Conservation (phyloP, 1,284 basidiomycete species). For the Neotropicomus parvogracilis region DNA sequence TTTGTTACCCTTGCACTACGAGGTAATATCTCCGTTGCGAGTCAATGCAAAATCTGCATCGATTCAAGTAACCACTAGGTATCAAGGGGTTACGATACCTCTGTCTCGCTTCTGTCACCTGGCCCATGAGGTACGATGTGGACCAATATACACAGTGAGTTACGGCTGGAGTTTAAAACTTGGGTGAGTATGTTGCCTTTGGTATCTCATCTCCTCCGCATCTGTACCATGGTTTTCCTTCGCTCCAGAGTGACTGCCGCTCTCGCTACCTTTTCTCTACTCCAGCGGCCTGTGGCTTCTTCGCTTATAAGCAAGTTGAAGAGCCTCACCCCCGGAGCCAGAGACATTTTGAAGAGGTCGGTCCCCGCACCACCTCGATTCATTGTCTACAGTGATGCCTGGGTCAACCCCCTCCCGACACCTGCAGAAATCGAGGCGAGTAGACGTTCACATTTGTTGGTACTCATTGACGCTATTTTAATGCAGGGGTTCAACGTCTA, state of each 20-base stretch:
- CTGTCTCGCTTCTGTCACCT: too few species aligned
- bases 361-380: neutral
- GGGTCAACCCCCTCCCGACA: neutral
- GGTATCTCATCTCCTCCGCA: neutral
- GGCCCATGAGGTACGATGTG: too few species aligned
- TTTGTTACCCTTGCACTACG: too few species aligned
- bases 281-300: neutral
- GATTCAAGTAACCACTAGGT: too few species aligned
- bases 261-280: neutral
- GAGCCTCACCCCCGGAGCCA: neutral
- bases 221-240: neutral
- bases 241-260: neutral
- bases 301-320: neutral
- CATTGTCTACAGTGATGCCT: neutral
- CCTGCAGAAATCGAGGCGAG: neutral
- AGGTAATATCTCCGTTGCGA: too few species aligned
- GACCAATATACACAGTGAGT: too few species aligned
- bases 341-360: neutral
- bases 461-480: neutral
- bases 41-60: too few species aligned
- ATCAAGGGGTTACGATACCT: too few species aligned
- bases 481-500: conserved; percentile 1
- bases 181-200: neutral
- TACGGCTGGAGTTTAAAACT: too few species aligned
- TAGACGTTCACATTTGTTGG: neutral